These are phyloP conservation scores for Aspergillus sp. DNA, from an alignment of 2,329 filamentous ascomycete species.

Conservation along the genomic window DNA sequence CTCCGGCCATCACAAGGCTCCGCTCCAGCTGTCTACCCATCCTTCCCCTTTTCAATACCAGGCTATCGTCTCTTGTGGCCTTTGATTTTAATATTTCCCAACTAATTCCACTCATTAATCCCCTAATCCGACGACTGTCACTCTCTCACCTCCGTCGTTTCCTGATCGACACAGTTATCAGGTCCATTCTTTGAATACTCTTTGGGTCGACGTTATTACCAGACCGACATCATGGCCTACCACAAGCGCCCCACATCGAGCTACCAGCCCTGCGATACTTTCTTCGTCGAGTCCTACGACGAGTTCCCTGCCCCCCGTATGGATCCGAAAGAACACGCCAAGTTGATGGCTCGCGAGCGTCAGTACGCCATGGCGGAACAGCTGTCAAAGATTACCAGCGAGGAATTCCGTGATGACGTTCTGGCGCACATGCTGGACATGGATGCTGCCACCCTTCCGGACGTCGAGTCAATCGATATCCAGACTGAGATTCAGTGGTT, in stretches of 20 bases:
- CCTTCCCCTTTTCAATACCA: slow-evolving; percentile 34
- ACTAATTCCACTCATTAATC: slow-evolving; percentile 62
- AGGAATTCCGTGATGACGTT: slow-evolving; percentile 93
- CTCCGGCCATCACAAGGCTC: slow-evolving; percentile 34
- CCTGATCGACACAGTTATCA: slow-evolving; percentile 40
- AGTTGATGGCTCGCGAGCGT: slow-evolving; percentile 75
- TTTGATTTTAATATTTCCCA: slow-evolving; percentile 52
- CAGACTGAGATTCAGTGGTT: slow-evolving; percentile 99
- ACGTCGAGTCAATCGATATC: slow-evolving; percentile 97
- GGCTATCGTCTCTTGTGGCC: slow-evolving; percentile 46
- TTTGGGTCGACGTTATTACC: slow-evolving; percentile 25
- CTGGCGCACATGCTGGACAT: slow-evolving; percentile 92
- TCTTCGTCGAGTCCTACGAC: slow-evolving; percentile 65
- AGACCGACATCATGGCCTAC: slow-evolving; percentile 55
- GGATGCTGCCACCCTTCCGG: slow-evolving; percentile 91
- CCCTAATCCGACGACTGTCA: slow-evolving; percentile 51
- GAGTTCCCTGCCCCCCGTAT: slow-evolving; percentile 56
- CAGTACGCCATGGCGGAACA: slow-evolving; percentile 89
- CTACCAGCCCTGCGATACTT: slow-evolving; percentile 68
- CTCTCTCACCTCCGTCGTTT: slow-evolving; percentile 51
- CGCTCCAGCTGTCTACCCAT: slow-evolving; percentile 30
- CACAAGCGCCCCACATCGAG: slow-evolving; percentile 52
- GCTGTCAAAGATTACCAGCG: slow-evolving; percentile 77
- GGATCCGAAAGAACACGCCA: slow-evolving; percentile 72
- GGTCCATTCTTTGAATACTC: slow-evolving; percentile 44